Conservation (phyloP, 192 early-diverging fungal genomes). For the Linnemannia exigua region DNA sequence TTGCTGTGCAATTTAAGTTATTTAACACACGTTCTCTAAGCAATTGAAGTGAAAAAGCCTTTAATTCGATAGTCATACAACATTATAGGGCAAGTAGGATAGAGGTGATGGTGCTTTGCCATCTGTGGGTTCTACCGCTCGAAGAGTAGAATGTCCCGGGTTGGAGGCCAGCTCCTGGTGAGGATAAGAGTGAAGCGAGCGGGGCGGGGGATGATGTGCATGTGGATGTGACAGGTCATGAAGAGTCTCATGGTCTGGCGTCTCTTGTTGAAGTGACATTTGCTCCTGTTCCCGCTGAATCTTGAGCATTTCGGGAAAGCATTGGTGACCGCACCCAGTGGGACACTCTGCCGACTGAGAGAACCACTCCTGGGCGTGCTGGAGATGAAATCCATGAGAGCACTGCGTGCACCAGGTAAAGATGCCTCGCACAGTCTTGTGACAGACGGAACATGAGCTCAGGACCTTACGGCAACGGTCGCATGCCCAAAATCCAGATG, state of each 20-base stretch:
- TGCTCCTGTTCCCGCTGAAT: conserved; percentile 48
- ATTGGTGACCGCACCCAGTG: conserved; percentile 82
- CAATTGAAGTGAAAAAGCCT: neutral
- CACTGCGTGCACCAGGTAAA: conserved; percentile 88
- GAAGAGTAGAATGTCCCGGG: neutral
- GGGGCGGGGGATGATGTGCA: conserved; percentile 11
- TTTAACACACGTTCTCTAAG: no score
- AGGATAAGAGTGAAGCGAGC: conserved; percentile 8
- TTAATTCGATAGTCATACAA: neutral
- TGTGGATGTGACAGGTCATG: conserved; percentile 12
- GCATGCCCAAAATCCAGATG: conserved; percentile 73
- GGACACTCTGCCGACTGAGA: conserved; percentile 70
- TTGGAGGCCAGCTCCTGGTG: conserved; percentile 40
- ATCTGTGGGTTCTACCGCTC: neutral
- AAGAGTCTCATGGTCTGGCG: conserved; percentile 11
- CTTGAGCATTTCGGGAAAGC: conserved; percentile 62
- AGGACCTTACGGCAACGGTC: conserved; percentile 75
- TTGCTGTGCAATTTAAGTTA: no score
- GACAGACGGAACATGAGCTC: conserved; percentile 79
- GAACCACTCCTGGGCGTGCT: conserved; percentile 82
- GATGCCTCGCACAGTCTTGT: conserved; percentile 76
- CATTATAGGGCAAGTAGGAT: conserved; percentile 1
- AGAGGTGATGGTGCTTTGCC: conserved; percentile 25
- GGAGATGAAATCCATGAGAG: conserved; percentile 84
- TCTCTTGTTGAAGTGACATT: conserved; percentile 13